Base-by-base conservation (phyloP, 495 filamentous ascomycete species). In the Neurospora cerealis region DNA sequence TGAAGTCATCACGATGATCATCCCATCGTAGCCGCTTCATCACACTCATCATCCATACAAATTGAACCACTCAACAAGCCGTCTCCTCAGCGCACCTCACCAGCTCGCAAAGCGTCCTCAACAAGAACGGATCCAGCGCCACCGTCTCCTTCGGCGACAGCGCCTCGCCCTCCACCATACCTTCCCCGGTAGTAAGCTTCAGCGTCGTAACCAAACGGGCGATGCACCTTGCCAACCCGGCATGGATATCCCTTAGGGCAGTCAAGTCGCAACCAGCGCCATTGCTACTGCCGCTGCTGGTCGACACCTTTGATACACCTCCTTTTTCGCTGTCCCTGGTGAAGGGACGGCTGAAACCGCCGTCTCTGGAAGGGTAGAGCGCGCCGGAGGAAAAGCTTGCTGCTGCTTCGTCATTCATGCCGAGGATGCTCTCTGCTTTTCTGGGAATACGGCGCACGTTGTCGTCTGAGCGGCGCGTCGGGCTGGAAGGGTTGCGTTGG, bases 81-180 rank as follows among this genome's bases (percentile, higher is more conserved):
- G 38, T 28, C 71, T 84, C 82, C 76, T 86, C 84, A 5, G 78
- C 77, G 9, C 80, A 78, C 39, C 80, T 78, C 32, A 86, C 84
- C 11, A 83, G 77, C 73, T 86, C 82, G 70, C 83, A 85, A 5
- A 86, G 78, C 41, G 83, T 79, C 66, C 82, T 75, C 76, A 86
- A 73, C 70, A 86, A 76, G 24, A 83, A 72, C 2, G 79, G 79
- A 37, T 85, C 82, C 5, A 81, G 75, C 71, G 73, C 69, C 73
- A 70, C 70, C 46, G 48, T 71, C 72, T 48, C 78, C 73, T 38
- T 72, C 19, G 66, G 71, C 46, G 44, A 74, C 38, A 71, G 48
- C 34, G 41, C 54, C 38, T 28, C 70, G 15, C 32, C 34, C 17
- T 34, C 69, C 36, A 42, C 70, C 32, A 66, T 36, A 19, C 36